Evolutionary conservation across 2,329 filamentous ascomycete species (phyloP).

Genomic region (Scytalidium sp.): DNA sequence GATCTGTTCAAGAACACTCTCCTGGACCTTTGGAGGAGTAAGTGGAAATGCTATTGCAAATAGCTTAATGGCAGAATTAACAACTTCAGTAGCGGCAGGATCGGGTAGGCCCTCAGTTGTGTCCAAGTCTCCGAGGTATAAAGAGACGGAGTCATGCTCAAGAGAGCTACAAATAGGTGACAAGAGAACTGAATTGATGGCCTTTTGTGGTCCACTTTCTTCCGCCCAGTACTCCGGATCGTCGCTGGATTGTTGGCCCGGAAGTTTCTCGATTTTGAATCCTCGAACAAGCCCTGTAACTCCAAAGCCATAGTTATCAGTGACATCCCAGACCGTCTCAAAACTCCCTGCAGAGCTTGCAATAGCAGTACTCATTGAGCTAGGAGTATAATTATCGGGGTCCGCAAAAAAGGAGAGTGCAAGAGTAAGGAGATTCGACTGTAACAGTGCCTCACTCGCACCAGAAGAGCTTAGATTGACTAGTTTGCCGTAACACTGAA

Average conservation of each 20-base stretch:
- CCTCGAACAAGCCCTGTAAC: slow-evolving; percentile 82
- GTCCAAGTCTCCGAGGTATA: slow-evolving; percentile 62
- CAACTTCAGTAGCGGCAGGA: slow-evolving; percentile 86
- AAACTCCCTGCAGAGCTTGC: slow-evolving; percentile 87
- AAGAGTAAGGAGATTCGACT: slow-evolving; percentile 87
- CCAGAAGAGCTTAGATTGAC: slow-evolving; percentile 84
- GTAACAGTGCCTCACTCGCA: slow-evolving; percentile 79
- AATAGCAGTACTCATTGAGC: slow-evolving; percentile 84
- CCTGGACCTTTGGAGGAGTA: slow-evolving; percentile 87
- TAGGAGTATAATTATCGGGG: slow-evolving; percentile 82
- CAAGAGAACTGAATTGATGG: slow-evolving; percentile 58
- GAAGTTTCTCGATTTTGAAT: slow-evolving; percentile 68
- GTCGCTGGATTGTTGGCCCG: slow-evolving; percentile 63
- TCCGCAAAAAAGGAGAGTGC: slow-evolving; percentile 92
- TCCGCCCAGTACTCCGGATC: slow-evolving; percentile 46
- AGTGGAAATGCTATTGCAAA: slow-evolving; percentile 90
- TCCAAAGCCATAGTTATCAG: slow-evolving; percentile 92
- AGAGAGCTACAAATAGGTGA: slow-evolving; percentile 78
- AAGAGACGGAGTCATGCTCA: slow-evolving; percentile 82
- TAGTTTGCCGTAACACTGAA: slow-evolving; percentile 92
- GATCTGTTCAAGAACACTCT: slow-evolving; percentile 92
- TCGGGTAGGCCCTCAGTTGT: slow-evolving; percentile 54
- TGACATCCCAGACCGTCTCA: slow-evolving; percentile 92
- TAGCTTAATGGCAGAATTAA: slow-evolving; percentile 89
- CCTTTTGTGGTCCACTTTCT: slow-evolving; percentile 58